Conservation (phyloP, 495 filamentous ascomycete species). For the Aspergillus baeticus region DNA sequence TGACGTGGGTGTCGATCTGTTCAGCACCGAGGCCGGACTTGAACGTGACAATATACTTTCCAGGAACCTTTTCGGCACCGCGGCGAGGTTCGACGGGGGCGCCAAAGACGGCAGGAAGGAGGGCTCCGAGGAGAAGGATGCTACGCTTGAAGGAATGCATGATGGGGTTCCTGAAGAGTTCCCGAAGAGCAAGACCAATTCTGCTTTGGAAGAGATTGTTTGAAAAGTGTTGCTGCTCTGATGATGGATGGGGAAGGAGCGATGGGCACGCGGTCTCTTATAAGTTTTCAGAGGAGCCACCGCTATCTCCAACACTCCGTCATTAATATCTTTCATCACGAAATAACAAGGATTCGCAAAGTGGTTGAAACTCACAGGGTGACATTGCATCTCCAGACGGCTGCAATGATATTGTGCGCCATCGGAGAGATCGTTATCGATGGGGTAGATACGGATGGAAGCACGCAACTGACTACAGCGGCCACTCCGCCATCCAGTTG, state of each 20-base stretch:
- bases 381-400: conserved; percentile 26
- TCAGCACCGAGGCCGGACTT: conserved; percentile 21
- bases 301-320: neutral
- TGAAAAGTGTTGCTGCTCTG: conserved; percentile 4
- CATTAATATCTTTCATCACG: conserved; percentile 8
- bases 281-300: conserved; percentile 8
- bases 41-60: conserved; percentile 31
- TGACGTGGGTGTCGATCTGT: conserved; percentile 20
- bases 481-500: neutral
- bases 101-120: conserved; percentile 24
- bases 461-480: neutral
- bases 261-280: conserved; percentile 11
- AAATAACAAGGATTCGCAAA: conserved; percentile 13
- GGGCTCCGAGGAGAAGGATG: conserved; percentile 24
- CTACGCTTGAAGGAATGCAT: conserved; percentile 30
- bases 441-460: conserved; percentile 6
- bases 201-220: conserved; percentile 4
- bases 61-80: conserved; percentile 19
- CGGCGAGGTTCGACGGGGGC: conserved; percentile 18
- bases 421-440: conserved; percentile 17
- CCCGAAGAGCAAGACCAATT: neutral
- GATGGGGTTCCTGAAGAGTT: conserved; percentile 4
- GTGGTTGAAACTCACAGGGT: conserved; percentile 24
- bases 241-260: conserved; percentile 9
- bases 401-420: conserved; percentile 16